A percentile compares a stretch with the other conserved stretches of the same genome.
Evolutionary conservation across 306 rosid genomes (phyloP).

Genomic region (Sicyos edulis): DNA sequence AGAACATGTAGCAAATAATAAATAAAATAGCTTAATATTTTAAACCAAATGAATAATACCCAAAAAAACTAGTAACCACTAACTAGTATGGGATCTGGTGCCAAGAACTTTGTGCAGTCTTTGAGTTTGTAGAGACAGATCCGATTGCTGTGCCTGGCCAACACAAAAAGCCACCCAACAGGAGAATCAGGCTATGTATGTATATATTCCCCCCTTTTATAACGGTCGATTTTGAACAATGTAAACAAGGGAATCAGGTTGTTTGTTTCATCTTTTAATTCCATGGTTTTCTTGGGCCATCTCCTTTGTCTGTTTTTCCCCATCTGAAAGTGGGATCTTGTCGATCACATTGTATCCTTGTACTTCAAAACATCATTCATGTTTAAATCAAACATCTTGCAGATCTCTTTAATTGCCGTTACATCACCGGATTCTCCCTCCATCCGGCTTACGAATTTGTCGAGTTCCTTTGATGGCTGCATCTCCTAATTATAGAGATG

Average conservation of each 20-base stretch:
- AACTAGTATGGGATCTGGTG: constrained; percentile 1
- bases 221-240: too few species aligned
- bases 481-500: constrained; percentile 32
- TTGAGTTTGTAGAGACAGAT: too few species aligned
- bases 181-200: neutral
- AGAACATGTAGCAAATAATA: neutral
- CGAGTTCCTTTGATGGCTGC: constrained; percentile 62
- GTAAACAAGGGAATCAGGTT: neutral
- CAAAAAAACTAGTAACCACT: neutral
- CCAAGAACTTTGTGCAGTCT: neutral
- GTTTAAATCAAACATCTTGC: constrained; percentile 63
- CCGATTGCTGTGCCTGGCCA: neutral
- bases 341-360: constrained; percentile 29
- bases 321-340: neutral
- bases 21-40: neutral
- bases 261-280: too few species aligned
- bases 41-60: neutral
- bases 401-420: constrained; percentile 42
- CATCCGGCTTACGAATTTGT: constrained; percentile 34
- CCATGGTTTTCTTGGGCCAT: neutral
- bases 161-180: neutral
- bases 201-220: too few species aligned
- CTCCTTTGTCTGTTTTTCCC: neutral
- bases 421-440: constrained; percentile 29
- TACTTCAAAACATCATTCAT: constrained; percentile 52